Percentiles rank a stretch among this genome's conserved stretches.
phyloP scores from a whole-genome alignment of 192 early-diverging fungal genomes.

The Rhizophagus prolifer region DNA sequence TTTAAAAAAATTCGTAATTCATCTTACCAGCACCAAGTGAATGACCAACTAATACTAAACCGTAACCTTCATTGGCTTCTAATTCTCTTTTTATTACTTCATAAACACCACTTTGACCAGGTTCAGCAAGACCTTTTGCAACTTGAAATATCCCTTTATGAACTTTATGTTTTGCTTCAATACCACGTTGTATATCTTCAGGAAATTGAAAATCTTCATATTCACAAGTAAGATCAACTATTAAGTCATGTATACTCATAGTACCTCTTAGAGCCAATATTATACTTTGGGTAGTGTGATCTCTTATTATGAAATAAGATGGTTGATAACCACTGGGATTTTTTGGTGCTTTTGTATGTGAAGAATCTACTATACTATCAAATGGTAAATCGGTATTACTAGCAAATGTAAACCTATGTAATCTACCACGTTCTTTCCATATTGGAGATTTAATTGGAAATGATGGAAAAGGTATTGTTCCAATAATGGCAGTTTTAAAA shows the following conservation, averaged over 20 bases:
- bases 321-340: constrained; percentile 42
- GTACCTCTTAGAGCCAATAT: constrained; percentile 52
- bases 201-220: constrained; percentile 44
- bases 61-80: constrained; percentile 42
- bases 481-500: constrained; percentile 16
- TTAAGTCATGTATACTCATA: constrained; percentile 49
- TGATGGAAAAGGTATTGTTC: not conserved
- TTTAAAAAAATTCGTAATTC: not conserved
- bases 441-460: not conserved
- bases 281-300: constrained; percentile 43
- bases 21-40: constrained; percentile 48
- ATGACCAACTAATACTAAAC: constrained; percentile 48
- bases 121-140: constrained; percentile 42
- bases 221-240: constrained; percentile 53
- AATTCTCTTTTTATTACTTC: constrained; percentile 46
- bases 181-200: constrained; percentile 34
- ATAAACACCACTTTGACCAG: constrained; percentile 41
- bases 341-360: constrained; percentile 35
- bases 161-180: constrained; percentile 38
- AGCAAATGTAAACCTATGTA: constrained; percentile 21
- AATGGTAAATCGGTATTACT: constrained; percentile 33
- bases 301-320: constrained; percentile 48
- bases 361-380: constrained; percentile 43
- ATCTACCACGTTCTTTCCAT: constrained; percentile 9
- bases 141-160: constrained; percentile 48